A percentile compares a stretch with the other conserved stretches of the same genome.
Conservation (phyloP, 148 eudicot genomes). For the Camellia lanceoleosa region DNA sequence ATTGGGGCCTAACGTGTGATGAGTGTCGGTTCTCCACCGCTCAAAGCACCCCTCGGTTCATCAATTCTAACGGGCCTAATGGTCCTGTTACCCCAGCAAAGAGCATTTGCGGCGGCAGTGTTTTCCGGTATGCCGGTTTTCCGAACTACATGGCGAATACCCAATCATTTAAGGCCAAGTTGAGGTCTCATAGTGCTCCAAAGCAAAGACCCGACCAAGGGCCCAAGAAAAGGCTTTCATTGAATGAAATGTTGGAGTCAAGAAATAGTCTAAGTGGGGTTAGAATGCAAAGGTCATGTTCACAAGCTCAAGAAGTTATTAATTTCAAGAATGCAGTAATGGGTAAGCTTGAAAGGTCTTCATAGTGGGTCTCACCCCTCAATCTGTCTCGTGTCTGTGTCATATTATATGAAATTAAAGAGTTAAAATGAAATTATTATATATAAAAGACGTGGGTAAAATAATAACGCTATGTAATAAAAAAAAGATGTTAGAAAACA, state of each 20-base stretch:
- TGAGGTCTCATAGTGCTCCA: constrained; percentile 87
- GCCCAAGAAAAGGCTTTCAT: constrained; percentile 50
- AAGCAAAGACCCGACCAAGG: constrained; percentile 80
- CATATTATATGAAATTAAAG: neutral
- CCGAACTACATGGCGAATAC: constrained; percentile 85
- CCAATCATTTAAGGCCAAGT: constrained; percentile 71
- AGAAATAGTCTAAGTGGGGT: constrained; percentile 73
- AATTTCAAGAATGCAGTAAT: constrained; percentile 74
- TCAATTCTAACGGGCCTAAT: constrained; percentile 28
- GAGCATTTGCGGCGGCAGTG: constrained; percentile 67
- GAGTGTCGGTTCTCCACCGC: constrained; percentile 61
- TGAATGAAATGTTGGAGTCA: constrained; percentile 68
- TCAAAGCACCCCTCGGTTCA: constrained; percentile 73
- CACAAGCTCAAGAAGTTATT: constrained; percentile 62
- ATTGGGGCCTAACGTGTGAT: constrained; percentile 47
- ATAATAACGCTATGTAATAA: neutral
- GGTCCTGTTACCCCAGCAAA: constrained; percentile 68
- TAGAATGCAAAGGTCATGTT: constrained; percentile 76
- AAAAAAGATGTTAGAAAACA: neutral
- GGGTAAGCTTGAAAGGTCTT: constrained; percentile 62
- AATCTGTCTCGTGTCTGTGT: too few species aligned
- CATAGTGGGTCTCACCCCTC: constrained; percentile 13
- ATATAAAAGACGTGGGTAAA: neutral
- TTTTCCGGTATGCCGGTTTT: constrained; percentile 41
- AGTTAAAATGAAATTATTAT: neutral